Conservation (phyloP, 2,329 filamentous ascomycete genomes). For the Westerdykella aurantiaca region DNA sequence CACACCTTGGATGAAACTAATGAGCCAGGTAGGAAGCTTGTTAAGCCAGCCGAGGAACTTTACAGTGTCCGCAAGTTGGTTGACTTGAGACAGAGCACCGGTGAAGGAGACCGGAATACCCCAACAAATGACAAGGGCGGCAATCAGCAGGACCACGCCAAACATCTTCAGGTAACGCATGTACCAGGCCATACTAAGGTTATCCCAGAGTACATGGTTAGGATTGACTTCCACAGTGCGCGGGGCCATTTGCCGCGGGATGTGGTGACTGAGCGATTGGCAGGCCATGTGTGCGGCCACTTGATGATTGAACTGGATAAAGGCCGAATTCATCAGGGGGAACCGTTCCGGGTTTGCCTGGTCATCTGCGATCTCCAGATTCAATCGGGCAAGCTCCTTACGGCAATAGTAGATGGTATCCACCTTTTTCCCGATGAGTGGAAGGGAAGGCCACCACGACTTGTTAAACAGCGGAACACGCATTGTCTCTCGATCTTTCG, state of each 20-base stretch:
- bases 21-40: constrained; percentile 53
- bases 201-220: constrained; percentile 90
- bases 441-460: constrained; percentile 73
- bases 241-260: constrained; percentile 90
- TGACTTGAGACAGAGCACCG: constrained; percentile 72
- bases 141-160: constrained; percentile 59
- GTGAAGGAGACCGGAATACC: constrained; percentile 87
- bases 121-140: constrained; percentile 79
- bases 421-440: constrained; percentile 78
- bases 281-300: constrained; percentile 98
- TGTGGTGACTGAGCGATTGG: constrained; percentile 82
- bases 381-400: constrained; percentile 76
- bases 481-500: constrained; percentile 79
- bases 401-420: constrained; percentile 93
- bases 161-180: constrained; percentile 70
- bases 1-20: constrained; percentile 75
- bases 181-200: constrained; percentile 96
- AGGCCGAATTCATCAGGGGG: constrained; percentile 90
- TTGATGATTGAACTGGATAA: constrained; percentile 98
- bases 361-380: constrained; percentile 85
- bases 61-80: constrained; percentile 59
- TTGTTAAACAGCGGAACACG: constrained; percentile 53
- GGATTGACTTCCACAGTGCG: constrained; percentile 90
- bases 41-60: constrained; percentile 67
- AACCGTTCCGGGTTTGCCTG: constrained; percentile 81